phyloP scores from a whole-genome alignment of 768 basidiomycete genomes.

The Boletus speciosus region DNA sequence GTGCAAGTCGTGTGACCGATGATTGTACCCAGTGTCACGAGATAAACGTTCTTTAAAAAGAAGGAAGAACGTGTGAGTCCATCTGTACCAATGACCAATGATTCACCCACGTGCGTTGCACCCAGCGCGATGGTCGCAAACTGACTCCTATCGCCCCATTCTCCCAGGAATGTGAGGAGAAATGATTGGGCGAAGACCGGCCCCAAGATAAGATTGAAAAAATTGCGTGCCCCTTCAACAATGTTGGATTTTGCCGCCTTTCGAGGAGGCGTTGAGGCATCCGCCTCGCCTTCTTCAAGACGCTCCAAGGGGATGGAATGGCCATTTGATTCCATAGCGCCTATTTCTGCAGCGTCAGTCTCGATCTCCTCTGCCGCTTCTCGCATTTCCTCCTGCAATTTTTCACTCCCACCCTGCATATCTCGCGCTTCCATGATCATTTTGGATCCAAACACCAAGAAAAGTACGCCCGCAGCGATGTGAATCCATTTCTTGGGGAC shows the following conservation, averaged over 20 bases:
- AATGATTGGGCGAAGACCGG: slow-evolving; percentile 97
- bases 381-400: slow-evolving; percentile 90
- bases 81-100: not conserved
- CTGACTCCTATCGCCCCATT: slow-evolving; percentile 98
- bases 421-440: slow-evolving; percentile 83
- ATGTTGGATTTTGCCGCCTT: slow-evolving; percentile 25
- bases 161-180: slow-evolving; percentile 93
- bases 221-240: slow-evolving; percentile 72
- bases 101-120: slow-evolving; percentile 78
- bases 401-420: slow-evolving; percentile 76
- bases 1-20: slow-evolving; percentile 88
- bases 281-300: slow-evolving; percentile 64
- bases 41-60: slow-evolving; percentile 73
- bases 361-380: slow-evolving; percentile 97
- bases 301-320: slow-evolving; percentile 63
- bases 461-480: slow-evolving; percentile 71
- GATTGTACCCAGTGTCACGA: slow-evolving; percentile 88
- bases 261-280: slow-evolving; percentile 10
- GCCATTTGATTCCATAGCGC: slow-evolving; percentile 28
- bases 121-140: slow-evolving; percentile 95
- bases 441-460: slow-evolving; percentile 85
- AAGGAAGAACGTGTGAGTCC: slow-evolving; percentile 2
- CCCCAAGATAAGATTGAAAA: slow-evolving; percentile 76
- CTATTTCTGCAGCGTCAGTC: slow-evolving; percentile 60
- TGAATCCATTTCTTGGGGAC: slow-evolving; percentile 71